A percentile compares a stretch with the other conserved stretches of the same genome.
phyloP scores from a whole-genome alignment of 805 yeast genomes.

The Lachancea dasiensis region DNA sequence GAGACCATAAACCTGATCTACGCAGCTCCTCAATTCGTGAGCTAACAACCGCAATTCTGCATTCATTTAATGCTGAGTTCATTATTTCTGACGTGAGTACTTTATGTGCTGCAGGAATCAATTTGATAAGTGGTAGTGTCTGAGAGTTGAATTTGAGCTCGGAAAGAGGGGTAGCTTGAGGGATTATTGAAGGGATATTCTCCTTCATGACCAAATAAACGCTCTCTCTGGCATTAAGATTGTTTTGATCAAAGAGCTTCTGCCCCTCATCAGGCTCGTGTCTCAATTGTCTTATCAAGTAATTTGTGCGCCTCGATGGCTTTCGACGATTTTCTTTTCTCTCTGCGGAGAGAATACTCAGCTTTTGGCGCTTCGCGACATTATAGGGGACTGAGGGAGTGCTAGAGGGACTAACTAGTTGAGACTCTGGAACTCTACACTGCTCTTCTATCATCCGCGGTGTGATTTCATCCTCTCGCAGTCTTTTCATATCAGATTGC shows the following conservation, averaged over 20 bases:
- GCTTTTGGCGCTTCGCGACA: conserved; percentile 5
- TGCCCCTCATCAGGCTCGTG: conserved; percentile 7
- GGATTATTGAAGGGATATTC: conserved; percentile 45
- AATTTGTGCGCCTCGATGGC: not conserved
- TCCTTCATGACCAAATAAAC: conserved; percentile 46
- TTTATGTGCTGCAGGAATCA: conserved; percentile 82
- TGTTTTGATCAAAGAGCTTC: conserved; percentile 30
- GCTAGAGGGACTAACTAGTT: not conserved
- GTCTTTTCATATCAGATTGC: not conserved
- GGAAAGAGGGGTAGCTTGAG: conserved; percentile 63
- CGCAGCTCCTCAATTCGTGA: conserved; percentile 89
- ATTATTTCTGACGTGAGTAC: conserved; percentile 77
- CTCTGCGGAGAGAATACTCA: not conserved
- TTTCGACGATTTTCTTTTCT: not conserved
- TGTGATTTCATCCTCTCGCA: conserved; percentile 1
- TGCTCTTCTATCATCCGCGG: not conserved
- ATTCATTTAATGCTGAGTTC: conserved; percentile 81
- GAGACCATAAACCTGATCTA: conserved; percentile 82
- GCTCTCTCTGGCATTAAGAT: conserved; percentile 40
- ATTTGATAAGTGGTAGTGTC: conserved; percentile 74
- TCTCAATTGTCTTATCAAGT: not conserved
- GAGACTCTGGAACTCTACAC: not conserved
- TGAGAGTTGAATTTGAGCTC: conserved; percentile 85
- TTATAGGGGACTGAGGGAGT: not conserved
- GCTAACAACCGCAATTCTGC: conserved; percentile 82